These are phyloP conservation scores for Mycena vitilis DNA, from an alignment of 768 basidiomycete species.

Conservation along the genomic window DNA sequence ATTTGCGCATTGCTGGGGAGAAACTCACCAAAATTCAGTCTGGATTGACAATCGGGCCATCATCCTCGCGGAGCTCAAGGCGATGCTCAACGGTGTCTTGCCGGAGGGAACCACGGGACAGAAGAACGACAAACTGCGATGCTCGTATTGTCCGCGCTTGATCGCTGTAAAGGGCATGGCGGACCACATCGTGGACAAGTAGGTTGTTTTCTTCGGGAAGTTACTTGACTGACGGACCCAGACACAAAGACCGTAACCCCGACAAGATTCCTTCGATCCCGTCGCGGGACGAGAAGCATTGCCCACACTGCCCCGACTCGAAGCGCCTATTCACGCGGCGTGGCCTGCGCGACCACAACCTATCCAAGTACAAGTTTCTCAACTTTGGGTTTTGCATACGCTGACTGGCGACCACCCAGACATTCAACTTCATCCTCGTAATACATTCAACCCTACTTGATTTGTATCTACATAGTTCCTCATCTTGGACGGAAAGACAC, in stretches of 20 bases:
- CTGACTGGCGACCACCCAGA: too few relatives aligned
- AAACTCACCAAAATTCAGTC: background rate
- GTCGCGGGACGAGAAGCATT: background rate
- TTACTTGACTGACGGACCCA: background rate
- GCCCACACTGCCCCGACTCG: conserved; percentile 11
- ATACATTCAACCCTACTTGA: too few relatives aligned
- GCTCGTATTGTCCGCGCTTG: conserved; percentile 14
- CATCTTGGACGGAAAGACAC: too few relatives aligned
- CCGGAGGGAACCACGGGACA: background rate
- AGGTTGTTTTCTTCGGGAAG: background rate
- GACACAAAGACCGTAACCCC: conserved; percentile 16
- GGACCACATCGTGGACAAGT: conserved; percentile 20
- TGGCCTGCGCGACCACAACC: conserved; percentile 15
- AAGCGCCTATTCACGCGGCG: conserved; percentile 4
- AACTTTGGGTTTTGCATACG: too few relatives aligned
- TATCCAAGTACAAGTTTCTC: background rate
- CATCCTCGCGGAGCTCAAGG: conserved; percentile 7
- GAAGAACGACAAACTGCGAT: conserved; percentile 9
- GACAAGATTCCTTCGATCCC: conserved; percentile 2
- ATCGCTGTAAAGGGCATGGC: background rate
- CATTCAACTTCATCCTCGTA: too few relatives aligned
- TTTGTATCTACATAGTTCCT: too few relatives aligned
- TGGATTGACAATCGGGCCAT: conserved; percentile 11
- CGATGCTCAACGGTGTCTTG: background rate
- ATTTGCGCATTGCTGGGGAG: too few relatives aligned